Percentiles rank a stretch among this genome's conserved stretches.
Conservation (phyloP, 1,139 yeast species). For the Debaryomyces sp. region DNA sequence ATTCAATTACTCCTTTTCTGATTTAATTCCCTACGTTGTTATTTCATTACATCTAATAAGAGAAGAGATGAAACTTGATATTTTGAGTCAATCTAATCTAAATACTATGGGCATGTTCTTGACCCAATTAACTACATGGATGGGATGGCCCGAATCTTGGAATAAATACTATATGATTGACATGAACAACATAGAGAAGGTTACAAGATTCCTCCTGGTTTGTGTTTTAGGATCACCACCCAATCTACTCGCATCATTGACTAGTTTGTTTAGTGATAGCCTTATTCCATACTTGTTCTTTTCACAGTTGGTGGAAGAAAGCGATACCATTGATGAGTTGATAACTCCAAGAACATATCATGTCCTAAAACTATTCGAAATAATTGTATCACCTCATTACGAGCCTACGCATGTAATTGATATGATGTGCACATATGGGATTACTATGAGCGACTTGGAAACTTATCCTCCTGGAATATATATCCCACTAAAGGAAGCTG, state of each 20-base stretch:
- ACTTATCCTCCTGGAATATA: conserved; percentile 75
- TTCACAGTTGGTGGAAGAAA: conserved; percentile 69
- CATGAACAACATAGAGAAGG: conserved; percentile 22
- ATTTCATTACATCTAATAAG: conserved; percentile 72
- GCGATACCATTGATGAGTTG: conserved; percentile 57
- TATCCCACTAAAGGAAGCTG: conserved; percentile 64
- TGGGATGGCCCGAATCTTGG: conserved; percentile 82
- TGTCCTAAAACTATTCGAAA: conserved; percentile 61
- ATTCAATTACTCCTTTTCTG: conserved; percentile 43
- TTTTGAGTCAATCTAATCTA: conserved; percentile 41
- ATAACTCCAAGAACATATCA: conserved; percentile 68
- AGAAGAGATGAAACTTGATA: conserved; percentile 71
- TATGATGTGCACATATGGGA: conserved; percentile 57
- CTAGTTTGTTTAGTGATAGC: conserved; percentile 49
- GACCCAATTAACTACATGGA: conserved; percentile 64
- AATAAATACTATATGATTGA: conserved; percentile 52
- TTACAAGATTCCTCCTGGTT: conserved; percentile 39
- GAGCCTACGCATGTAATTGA: conserved; percentile 57
- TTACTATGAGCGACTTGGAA: conserved; percentile 57
- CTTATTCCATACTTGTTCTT: conserved; percentile 63
- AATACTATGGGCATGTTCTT: conserved; percentile 53
- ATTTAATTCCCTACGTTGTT: conserved; percentile 62
- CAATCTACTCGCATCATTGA: conserved; percentile 53
- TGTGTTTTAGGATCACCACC: conserved; percentile 56
- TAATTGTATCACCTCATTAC: conserved; percentile 57